Percentiles rank a stretch among this genome's conserved stretches.
phyloP scores from a whole-genome alignment of 306 rosid genomes.

The Carpinus viminea region DNA sequence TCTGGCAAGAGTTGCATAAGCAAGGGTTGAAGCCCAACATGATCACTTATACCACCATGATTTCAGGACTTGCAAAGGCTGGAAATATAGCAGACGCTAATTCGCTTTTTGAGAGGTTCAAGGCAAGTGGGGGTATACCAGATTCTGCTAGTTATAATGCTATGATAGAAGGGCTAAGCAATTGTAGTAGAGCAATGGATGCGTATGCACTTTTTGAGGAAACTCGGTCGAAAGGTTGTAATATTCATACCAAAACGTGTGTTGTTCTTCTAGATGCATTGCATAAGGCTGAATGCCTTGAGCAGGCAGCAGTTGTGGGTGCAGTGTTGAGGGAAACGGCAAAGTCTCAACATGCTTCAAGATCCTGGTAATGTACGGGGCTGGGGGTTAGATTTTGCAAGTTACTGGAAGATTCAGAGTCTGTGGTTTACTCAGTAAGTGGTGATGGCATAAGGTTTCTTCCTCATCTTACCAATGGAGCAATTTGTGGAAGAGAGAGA shows the following conservation, averaged over 20 bases:
- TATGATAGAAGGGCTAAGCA: conserved; percentile 84
- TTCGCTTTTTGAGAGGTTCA: conserved; percentile 73
- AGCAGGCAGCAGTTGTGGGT: conserved; percentile 91
- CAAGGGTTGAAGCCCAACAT: conserved; percentile 76
- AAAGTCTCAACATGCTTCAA: conserved; percentile 83
- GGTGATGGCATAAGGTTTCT: conserved; percentile 2
- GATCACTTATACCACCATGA: conserved; percentile 84
- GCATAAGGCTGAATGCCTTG: conserved; percentile 87
- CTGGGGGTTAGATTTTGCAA: not conserved
- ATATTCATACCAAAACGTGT: conserved; percentile 75
- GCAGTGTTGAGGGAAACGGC: conserved; percentile 86
- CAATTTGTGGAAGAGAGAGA: conserved; percentile 7
- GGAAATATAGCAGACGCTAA: conserved; percentile 80
- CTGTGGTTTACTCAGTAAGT: conserved; percentile 4
- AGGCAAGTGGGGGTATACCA: conserved; percentile 68
- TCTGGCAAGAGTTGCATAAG: conserved; percentile 99
- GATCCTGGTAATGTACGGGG: conserved; percentile 49
- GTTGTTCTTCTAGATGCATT: conserved; percentile 83
- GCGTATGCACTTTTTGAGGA: conserved; percentile 87
- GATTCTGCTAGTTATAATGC: conserved; percentile 87
- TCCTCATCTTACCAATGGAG: conserved; percentile 1
- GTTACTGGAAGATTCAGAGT: conserved; percentile 16
- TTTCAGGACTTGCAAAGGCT: conserved; percentile 80
- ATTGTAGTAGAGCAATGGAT: conserved; percentile 70
- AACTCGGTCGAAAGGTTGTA: conserved; percentile 73